A percentile compares a stretch with the other conserved stretches of the same genome.
These are phyloP conservation scores for Chlamydomonas sp. DNA, from an alignment of 139 green algal species.

Conservation along the genomic window DNA sequence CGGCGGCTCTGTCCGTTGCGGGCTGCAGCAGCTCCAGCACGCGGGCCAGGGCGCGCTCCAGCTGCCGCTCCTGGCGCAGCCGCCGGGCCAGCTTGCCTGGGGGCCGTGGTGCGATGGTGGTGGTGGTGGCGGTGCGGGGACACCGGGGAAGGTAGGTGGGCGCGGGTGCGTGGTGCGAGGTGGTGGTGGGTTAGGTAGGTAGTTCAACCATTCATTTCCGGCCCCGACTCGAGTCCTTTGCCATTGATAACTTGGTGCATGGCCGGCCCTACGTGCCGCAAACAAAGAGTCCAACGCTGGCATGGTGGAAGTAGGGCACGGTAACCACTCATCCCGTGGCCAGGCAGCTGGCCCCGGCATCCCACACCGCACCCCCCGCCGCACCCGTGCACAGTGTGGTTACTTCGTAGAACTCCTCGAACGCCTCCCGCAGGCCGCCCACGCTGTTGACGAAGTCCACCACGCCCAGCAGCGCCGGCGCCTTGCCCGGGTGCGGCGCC, in stretches of 20 bases:
- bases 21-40: conserved; percentile 52
- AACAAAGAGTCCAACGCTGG: background rate
- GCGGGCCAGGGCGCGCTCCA: conserved; percentile 43
- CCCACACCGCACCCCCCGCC: background rate
- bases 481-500: conserved; percentile 31
- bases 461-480: conserved; percentile 28
- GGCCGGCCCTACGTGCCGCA: background rate
- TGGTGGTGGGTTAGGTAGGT: background rate
- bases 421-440: conserved; percentile 43
- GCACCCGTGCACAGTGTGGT: conserved; percentile 47
- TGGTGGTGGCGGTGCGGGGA: background rate
- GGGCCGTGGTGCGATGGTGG: background rate
- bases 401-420: conserved; percentile 48
- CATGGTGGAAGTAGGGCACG: background rate
- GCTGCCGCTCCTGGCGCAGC: conserved; percentile 35
- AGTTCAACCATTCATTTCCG: no score
- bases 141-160: background rate
- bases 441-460: conserved; percentile 60
- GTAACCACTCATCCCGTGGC: background rate
- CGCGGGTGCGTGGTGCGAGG: background rate
- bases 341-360: background rate
- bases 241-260: no score
- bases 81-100: conserved; percentile 40
- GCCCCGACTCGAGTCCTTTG: no score
- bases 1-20: conserved; percentile 28